A percentile compares a stretch with the other conserved stretches of the same genome.
Conservation (phyloP, 2,329 filamentous ascomycete species). For the Aspergillus neoniger region DNA sequence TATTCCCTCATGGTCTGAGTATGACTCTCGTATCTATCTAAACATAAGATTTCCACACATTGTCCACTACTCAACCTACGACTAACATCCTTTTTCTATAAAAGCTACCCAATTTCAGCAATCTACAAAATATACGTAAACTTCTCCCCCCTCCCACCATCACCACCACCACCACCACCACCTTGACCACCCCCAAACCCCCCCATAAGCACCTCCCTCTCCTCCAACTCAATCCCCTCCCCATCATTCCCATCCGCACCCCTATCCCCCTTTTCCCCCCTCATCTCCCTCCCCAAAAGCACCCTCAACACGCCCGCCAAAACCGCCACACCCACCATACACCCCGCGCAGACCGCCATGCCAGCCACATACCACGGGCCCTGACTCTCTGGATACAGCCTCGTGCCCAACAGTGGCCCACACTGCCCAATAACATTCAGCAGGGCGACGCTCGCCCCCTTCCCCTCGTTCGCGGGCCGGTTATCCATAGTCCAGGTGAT, state of each 20-base stretch:
- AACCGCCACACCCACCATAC: conserved; percentile 63
- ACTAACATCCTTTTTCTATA: no score
- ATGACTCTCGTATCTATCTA: no score
- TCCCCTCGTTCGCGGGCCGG: conserved; percentile 67
- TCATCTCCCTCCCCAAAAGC: conserved; percentile 57
- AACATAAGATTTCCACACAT: no score
- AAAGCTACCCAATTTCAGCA: background rate
- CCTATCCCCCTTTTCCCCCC: conserved; percentile 6
- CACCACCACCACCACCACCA: background rate
- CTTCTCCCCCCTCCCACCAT: background rate
- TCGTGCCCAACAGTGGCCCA: conserved; percentile 70
- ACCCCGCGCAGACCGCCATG: conserved; percentile 63
- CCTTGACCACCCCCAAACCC: background rate
- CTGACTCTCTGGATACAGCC: conserved; percentile 62
- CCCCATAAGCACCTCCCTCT: conserved; percentile 6
- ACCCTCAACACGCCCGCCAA: conserved; percentile 58
- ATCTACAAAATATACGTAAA: background rate
- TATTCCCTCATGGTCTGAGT: no score
- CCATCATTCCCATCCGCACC: background rate
- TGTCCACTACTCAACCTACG: background rate
- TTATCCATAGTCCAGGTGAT: conserved; percentile 92
- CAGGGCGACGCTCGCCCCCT: conserved; percentile 75
- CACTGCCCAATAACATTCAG: conserved; percentile 81
- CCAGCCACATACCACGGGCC: conserved; percentile 64
- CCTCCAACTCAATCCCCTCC: conserved; percentile 21